These are phyloP conservation scores for Penicillium steckii DNA, from an alignment of 495 filamentous ascomycete genomes.

Conservation along the genomic window DNA sequence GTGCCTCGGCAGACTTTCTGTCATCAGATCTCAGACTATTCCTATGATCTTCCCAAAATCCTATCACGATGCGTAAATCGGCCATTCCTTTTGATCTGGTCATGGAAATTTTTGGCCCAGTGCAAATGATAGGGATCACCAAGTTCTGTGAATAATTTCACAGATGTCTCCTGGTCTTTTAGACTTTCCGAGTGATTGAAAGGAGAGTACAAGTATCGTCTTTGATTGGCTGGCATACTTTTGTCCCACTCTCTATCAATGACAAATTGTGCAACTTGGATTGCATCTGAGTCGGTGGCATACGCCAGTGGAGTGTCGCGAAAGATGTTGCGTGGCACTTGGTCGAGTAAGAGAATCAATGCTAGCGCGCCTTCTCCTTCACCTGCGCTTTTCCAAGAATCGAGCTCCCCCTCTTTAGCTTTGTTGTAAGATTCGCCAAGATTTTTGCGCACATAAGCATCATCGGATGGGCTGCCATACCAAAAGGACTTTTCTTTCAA, in stretches of 20 bases:
- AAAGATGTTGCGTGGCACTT: constrained; percentile 37
- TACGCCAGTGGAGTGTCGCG: constrained; percentile 26
- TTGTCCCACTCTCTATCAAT: constrained; percentile 30
- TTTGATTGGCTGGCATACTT: constrained; percentile 19
- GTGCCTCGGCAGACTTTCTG: no score
- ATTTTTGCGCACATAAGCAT: constrained; percentile 15
- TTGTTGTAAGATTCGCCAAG: constrained; percentile 11
- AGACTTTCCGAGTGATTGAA: constrained; percentile 35
- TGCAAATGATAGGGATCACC: constrained; percentile 17
- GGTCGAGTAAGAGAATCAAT: constrained; percentile 34
- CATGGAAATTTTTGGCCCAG: constrained; percentile 14
- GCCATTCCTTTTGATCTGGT: constrained; percentile 16
- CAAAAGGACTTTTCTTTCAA: constrained; percentile 24
- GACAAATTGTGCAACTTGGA: constrained; percentile 21
- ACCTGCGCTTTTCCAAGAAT: constrained; percentile 11
- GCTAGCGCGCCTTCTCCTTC: constrained; percentile 24
- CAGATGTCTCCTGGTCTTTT: constrained; percentile 26
- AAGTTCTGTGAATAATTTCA: constrained; percentile 26
- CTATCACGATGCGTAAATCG: constrained; percentile 24
- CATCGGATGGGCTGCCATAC: constrained; percentile 24
- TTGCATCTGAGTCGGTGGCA: constrained; percentile 30
- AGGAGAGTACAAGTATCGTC: constrained; percentile 34
- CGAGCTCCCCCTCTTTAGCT: constrained; percentile 10
- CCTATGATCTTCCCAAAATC: constrained; percentile 17
- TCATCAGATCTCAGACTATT: no score